Base-by-base conservation (phyloP, 495 filamentous ascomycete species). In the Pyrenula massariospora region DNA sequence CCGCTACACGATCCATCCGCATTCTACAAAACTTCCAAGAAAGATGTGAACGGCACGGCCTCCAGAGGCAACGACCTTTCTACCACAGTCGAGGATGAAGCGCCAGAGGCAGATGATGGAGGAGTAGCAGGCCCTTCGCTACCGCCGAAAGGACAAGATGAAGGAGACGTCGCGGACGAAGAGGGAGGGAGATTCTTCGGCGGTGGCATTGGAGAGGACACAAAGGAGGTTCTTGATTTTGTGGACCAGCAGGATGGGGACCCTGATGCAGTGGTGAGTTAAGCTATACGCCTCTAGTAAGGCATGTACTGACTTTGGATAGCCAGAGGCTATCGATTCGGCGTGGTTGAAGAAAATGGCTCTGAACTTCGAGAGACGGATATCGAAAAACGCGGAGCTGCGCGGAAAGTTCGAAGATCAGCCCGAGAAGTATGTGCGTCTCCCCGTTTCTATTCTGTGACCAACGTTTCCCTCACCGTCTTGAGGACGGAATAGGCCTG, bases 131-230 rank as follows among this genome's bases (percentile, higher is more conserved):
- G 86, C 2, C 86, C 87, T 2, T 76, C 83, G 25, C 64, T 86
- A 12, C 89, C 89, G 1, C 83, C 84, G 0, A 73, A 76, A 31
- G 79, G 79, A 48, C 74, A 72, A 48, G 31, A 15, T 15, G 31
- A 85, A 62, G 71, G 73, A 50, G 82, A 84, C 15, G 73, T 77
- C 25, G 79, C 78, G 55, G 91, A 94, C 63, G 92, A 96, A 64
- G 88, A 94, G 55, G 93, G 91, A 57, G 91, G 92, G 0, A 83
- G 93, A 52, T 99, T 99, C 75, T 97, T 95, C 63, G 93, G 92
- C 49, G 88, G 89, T 56, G 93, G 93, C 49, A 84, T 97, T 60
- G 88, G 86, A 24, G 79, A 81, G 25, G 78, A 86, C 56, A 89
- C 93, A 56, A 83, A 81, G 2, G 82, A 92, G 57, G 89, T 91